These are phyloP conservation scores for Pulveroboletus sp. DNA, from an alignment of 768 basidiomycete species.

Conservation along the genomic window DNA sequence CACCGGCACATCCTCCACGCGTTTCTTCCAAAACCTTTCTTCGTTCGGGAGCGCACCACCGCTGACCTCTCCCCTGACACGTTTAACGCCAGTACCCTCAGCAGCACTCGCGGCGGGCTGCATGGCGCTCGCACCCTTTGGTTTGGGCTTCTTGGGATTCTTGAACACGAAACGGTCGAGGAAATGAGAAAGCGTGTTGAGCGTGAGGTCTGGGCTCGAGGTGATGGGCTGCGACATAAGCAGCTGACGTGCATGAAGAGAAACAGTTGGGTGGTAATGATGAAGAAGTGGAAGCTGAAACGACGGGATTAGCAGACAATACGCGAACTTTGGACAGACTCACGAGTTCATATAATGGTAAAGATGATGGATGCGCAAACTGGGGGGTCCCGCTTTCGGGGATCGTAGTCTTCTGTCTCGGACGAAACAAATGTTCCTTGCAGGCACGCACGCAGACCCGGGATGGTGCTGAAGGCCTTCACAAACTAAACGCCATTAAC, in stretches of 20 bases:
- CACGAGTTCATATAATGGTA: conserved; percentile 90
- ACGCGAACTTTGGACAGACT: conserved; percentile 25
- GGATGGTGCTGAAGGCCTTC: conserved; percentile 51
- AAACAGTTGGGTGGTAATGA: conserved; percentile 90
- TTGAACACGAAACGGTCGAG: conserved; percentile 97
- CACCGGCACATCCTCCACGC: conserved; percentile 70
- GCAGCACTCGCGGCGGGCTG: conserved; percentile 77
- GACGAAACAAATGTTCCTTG: conserved; percentile 30
- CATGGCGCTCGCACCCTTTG: conserved; percentile 89
- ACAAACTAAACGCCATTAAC: background rate
- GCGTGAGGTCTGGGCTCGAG: conserved; percentile 81
- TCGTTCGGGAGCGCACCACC: conserved; percentile 62
- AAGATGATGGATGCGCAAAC: conserved; percentile 74
- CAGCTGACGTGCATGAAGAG: conserved; percentile 83
- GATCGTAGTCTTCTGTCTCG: conserved; percentile 61
- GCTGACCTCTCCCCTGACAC: conserved; percentile 58
- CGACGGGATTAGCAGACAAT: background rate
- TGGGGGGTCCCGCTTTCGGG: conserved; percentile 88
- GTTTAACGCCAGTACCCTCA: conserved; percentile 68
- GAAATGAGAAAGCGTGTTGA: conserved; percentile 93
- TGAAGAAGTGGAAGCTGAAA: conserved; percentile 69
- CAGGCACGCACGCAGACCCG: conserved; percentile 47
- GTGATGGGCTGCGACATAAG: conserved; percentile 71
- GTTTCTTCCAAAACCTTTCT: conserved; percentile 67
- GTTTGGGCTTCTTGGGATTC: conserved; percentile 77